phyloP scores from a whole-genome alignment of 2,329 filamentous ascomycete species.

The Colletotrichum endophyticum region DNA sequence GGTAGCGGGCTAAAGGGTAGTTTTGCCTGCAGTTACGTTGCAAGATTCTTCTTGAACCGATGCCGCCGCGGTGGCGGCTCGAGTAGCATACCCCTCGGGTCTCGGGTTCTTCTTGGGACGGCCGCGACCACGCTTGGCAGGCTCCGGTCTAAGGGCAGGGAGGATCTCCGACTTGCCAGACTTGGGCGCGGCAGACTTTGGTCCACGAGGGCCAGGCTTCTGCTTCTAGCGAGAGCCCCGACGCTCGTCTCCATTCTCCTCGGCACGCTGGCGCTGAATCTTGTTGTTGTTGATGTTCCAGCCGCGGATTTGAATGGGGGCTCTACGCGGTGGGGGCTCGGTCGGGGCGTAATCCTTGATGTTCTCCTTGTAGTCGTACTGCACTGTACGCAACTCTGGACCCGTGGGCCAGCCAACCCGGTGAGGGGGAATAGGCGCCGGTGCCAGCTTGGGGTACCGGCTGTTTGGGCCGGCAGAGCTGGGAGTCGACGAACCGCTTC shows the following conservation, averaged over 20 bases:
- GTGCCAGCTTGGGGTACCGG: conserved; percentile 61
- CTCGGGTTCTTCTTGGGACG: neutral
- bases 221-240: conserved; percentile 20
- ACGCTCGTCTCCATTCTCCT: conserved; percentile 22
- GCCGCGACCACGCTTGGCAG: neutral
- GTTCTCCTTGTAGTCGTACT: conserved; percentile 57
- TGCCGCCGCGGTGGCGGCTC: neutral
- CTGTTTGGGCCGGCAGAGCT: conserved; percentile 8
- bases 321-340: conserved; percentile 60
- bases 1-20: neutral
- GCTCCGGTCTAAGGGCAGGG: neutral
- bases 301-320: conserved; percentile 61
- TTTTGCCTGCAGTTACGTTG: neutral
- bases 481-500: conserved; percentile 22
- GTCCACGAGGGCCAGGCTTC: neutral
- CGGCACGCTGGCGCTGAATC: conserved; percentile 13
- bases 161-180: neutral
- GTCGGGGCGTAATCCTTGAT: conserved; percentile 63
- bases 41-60: neutral
- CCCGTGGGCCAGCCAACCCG: conserved; percentile 49
- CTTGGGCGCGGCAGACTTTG: neutral
- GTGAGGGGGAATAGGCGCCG: conserved; percentile 60
- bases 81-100: neutral
- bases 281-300: conserved; percentile 40
- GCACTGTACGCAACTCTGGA: conserved; percentile 62